These are phyloP conservation scores for Hericium alpestre DNA, from an alignment of 768 basidiomycete species.

Conservation along the genomic window DNA sequence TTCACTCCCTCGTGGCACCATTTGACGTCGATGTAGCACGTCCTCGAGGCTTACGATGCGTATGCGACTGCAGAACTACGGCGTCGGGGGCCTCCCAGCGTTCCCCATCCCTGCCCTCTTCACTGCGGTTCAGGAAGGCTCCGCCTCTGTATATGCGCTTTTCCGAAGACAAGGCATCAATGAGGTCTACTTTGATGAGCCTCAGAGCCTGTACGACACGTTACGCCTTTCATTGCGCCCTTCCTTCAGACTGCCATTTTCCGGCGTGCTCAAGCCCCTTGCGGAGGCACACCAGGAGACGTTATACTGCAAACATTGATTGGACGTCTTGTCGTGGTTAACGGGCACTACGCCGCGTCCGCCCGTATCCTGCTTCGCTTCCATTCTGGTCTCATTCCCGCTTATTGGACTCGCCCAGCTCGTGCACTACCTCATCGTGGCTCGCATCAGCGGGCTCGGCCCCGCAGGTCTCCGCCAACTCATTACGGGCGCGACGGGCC, in stretches of 20 bases:
- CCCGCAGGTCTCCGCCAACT: slow-evolving; percentile 71
- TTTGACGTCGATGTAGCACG: slow-evolving; percentile 66
- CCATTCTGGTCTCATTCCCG: slow-evolving; percentile 87
- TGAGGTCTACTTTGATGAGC: slow-evolving; percentile 95
- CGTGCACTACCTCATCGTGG: slow-evolving; percentile 79
- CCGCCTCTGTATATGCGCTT: slow-evolving; percentile 76
- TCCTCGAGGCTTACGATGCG: slow-evolving; percentile 68
- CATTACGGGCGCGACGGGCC: slow-evolving; percentile 84
- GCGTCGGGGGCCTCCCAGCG: slow-evolving; percentile 44
- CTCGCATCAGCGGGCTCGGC: slow-evolving; percentile 61
- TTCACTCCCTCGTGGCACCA: slow-evolving; percentile 70
- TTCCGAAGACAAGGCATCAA: slow-evolving; percentile 98
- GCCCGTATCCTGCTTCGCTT: slow-evolving; percentile 76
- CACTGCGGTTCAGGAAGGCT: slow-evolving; percentile 44
- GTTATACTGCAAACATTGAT: slow-evolving; percentile 67
- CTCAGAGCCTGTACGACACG: slow-evolving; percentile 82
- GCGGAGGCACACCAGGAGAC: slow-evolving; percentile 47
- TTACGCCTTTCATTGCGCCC: slow-evolving; percentile 72
- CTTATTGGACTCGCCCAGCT: slow-evolving; percentile 96
- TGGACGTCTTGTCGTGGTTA: slow-evolving; percentile 81
- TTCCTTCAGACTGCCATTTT: slow-evolving; percentile 57
- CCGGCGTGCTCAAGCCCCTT: slow-evolving; percentile 62
- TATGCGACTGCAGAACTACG: slow-evolving; percentile 56
- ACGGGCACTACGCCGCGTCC: slow-evolving; percentile 61
- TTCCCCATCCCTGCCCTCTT: slow-evolving; percentile 61